These are phyloP conservation scores for Didymella exigua DNA, from an alignment of 2,329 filamentous ascomycete genomes.

Conservation along the genomic window DNA sequence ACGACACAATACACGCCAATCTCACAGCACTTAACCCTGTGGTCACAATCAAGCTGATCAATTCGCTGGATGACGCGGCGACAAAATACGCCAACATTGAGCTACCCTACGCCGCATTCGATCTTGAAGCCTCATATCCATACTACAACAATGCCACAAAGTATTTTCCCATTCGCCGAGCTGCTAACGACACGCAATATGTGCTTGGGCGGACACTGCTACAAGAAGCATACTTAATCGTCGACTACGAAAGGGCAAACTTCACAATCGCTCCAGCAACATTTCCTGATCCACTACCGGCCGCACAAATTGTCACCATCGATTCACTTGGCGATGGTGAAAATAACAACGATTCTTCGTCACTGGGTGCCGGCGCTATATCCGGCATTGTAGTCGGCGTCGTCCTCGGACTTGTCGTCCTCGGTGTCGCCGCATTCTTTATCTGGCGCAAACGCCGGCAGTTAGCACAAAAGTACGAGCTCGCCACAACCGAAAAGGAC, in stretches of 20 bases:
- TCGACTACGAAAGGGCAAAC: constrained; percentile 54
- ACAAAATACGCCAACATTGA: constrained; percentile 50
- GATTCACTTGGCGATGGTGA: constrained; percentile 10
- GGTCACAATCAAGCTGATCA: constrained; percentile 47
- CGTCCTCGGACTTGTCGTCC: constrained; percentile 23
- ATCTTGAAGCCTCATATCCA: constrained; percentile 56
- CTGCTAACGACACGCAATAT: constrained; percentile 60
- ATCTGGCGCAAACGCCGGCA: constrained; percentile 29
- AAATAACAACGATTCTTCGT: constrained; percentile 1
- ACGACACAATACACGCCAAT: constrained; percentile 45
- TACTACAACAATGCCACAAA: constrained; percentile 65
- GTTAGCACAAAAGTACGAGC: constrained; percentile 24
- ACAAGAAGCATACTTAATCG: constrained; percentile 65
- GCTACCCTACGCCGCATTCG: constrained; percentile 57
- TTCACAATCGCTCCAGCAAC: constrained; percentile 54
- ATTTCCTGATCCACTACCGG: constrained; percentile 39
- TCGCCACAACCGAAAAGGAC: constrained; percentile 31
- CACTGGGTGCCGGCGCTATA: constrained; percentile 37
- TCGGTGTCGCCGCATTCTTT: constrained; percentile 29
- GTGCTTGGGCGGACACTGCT: constrained; percentile 70
- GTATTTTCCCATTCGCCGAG: constrained; percentile 70
- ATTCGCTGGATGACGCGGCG: constrained; percentile 38
- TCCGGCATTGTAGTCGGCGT: constrained; percentile 41
- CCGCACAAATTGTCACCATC: constrained; percentile 39
- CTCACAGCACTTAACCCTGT: constrained; percentile 41